Percentiles rank a stretch among this genome's conserved stretches.
phyloP scores from a whole-genome alignment of 139 green algal genomes.

The Chlorella vulgaris region DNA sequence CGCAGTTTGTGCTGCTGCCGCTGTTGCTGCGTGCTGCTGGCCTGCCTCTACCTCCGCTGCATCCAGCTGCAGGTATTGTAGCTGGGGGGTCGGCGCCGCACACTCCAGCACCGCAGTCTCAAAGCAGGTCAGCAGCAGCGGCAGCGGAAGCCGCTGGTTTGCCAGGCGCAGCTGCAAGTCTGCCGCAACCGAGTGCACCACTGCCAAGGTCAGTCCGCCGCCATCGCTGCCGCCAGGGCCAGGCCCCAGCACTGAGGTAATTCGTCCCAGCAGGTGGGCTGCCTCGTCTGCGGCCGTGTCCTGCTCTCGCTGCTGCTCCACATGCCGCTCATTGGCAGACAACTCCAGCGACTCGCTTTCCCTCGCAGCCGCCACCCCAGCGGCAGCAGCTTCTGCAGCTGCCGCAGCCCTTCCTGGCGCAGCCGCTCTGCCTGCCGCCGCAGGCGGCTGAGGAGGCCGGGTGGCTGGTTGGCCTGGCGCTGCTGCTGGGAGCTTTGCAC shows the following conservation, averaged over 20 bases:
- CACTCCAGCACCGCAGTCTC: constrained; percentile 41
- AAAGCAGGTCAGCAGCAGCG: constrained; percentile 30
- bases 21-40: background rate
- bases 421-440: background rate
- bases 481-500: background rate
- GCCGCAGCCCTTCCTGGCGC: background rate
- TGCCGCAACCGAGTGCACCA: constrained; percentile 8
- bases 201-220: background rate
- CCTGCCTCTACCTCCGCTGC: background rate
- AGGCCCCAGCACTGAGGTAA: background rate
- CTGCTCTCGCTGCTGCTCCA: background rate
- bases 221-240: background rate
- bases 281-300: constrained; percentile 29
- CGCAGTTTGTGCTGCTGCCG: too few relatives aligned
- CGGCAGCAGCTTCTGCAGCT: background rate
- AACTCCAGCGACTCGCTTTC: constrained; percentile 2
- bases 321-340: constrained; percentile 6
- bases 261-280: constrained; percentile 17
- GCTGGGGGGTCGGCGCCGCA: constrained; percentile 1
- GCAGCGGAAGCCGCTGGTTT: constrained; percentile 2
- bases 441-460: background rate
- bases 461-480: background rate
- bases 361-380: background rate
- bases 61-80: background rate
- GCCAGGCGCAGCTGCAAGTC: constrained; percentile 9